Evolutionary conservation across 2,329 filamentous ascomycete species (phyloP).

Genomic region (Fusarium multiceps): DNA sequence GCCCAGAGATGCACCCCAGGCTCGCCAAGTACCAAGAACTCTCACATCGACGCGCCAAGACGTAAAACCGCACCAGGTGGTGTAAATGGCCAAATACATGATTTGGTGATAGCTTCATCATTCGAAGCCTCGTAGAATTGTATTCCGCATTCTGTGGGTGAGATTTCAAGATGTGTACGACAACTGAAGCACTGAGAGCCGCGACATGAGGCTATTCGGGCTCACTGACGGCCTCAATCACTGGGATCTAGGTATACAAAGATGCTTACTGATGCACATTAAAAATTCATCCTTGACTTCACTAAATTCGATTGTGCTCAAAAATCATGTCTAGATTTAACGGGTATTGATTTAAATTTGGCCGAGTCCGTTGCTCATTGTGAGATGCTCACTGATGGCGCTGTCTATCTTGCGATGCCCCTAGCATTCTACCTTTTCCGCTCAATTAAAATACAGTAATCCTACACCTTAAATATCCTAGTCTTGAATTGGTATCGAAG

Average conservation of each 20-base stretch:
- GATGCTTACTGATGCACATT: too few relatives aligned
- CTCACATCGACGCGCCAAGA: slow-evolving; percentile 39
- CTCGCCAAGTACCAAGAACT: slow-evolving; percentile 42
- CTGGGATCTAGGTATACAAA: too few relatives aligned
- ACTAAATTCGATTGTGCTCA: neutral
- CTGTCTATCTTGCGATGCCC: slow-evolving; percentile 17
- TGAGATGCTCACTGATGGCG: slow-evolving; percentile 11
- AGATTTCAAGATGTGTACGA: too few relatives aligned
- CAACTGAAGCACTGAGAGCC: neutral
- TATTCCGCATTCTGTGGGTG: too few relatives aligned
- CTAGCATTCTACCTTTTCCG: slow-evolving; percentile 13
- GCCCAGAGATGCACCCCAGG: slow-evolving; percentile 42
- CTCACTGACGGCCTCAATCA: neutral
- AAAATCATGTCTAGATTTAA: neutral
- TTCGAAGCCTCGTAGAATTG: neutral
- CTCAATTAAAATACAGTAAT: slow-evolving; percentile 14
- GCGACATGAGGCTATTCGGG: neutral
- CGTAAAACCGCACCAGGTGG: slow-evolving; percentile 41
- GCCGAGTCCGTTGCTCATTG: neutral
- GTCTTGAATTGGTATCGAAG: neutral
- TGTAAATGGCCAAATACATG: slow-evolving; percentile 27
- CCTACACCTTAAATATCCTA: neutral
- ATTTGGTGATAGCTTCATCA: slow-evolving; percentile 29
- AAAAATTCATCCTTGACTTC: neutral
- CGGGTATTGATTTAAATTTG: slow-evolving; percentile 12